Conservation (phyloP, 257 asterid genomes). For the Solanum ossicruentum region DNA sequence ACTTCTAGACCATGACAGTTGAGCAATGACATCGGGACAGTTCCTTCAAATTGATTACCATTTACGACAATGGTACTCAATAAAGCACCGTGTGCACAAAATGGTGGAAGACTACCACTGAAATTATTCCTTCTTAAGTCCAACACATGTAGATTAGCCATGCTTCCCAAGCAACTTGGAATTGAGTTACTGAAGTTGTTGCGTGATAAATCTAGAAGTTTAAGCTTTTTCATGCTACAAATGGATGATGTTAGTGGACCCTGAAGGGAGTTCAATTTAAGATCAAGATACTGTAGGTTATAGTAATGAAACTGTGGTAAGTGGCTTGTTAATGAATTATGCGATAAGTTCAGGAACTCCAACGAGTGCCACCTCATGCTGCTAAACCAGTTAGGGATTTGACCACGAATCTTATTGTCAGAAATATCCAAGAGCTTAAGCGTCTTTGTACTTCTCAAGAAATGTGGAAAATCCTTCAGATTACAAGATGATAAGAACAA, state of each 20-base stretch:
- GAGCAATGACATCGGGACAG: not conserved
- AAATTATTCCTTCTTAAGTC: not conserved
- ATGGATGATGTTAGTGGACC: not conserved
- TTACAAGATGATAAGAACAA: no score
- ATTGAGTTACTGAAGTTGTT: not conserved
- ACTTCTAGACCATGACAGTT: not conserved
- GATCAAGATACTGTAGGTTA: not conserved
- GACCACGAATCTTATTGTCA: not conserved
- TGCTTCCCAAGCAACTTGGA: not conserved
- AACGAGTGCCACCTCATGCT: not conserved
- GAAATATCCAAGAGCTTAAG: accelerated
- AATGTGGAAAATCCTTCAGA: no score
- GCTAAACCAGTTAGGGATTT: not conserved
- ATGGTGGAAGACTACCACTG: not conserved
- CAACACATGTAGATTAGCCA: not conserved
- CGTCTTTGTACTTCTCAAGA: no score
- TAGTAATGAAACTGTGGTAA: not conserved
- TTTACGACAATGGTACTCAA: not conserved
- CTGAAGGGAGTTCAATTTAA: not conserved
- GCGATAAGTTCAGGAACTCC: not conserved
- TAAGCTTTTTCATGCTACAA: not conserved
- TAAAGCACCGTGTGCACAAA: not conserved
- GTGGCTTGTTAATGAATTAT: not conserved
- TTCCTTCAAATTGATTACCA: not conserved
- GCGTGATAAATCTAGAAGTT: not conserved